A percentile compares a stretch with the other conserved stretches of the same genome.
phyloP scores from a whole-genome alignment of 2,329 filamentous ascomycete species.

The Talaromyces verruculosus region DNA sequence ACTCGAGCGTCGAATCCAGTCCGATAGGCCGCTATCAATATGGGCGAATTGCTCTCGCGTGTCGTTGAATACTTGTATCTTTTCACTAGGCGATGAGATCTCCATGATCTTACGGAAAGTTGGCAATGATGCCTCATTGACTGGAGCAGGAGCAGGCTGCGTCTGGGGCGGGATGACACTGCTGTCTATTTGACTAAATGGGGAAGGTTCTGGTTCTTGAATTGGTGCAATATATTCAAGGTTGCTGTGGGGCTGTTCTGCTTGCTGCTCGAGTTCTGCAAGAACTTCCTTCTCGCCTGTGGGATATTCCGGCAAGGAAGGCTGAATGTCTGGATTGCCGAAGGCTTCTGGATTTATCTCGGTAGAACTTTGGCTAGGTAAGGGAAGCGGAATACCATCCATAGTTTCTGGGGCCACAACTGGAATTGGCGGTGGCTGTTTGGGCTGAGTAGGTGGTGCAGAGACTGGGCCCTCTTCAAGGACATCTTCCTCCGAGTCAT shows the following conservation, averaged over 20 bases:
- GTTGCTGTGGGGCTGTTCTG: conserved; percentile 19
- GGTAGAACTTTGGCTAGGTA: background rate
- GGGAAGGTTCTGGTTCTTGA: conserved; percentile 15
- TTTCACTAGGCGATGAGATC: conserved; percentile 63
- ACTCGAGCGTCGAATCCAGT: conserved; percentile 56
- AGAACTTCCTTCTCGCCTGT: conserved; percentile 3
- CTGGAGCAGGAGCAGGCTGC: conserved; percentile 14
- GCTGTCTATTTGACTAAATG: conserved; percentile 12
- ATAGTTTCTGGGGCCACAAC: conserved; percentile 1
- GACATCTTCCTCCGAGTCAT: conserved; percentile 23
- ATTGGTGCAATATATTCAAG: conserved; percentile 17
- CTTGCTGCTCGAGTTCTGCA: conserved; percentile 4
- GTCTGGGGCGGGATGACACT: background rate
- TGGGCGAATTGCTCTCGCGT: conserved; percentile 68
- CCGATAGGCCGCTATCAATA: conserved; percentile 71
- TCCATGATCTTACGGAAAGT: conserved; percentile 76
- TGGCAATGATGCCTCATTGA: conserved; percentile 47
- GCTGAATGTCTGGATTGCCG: background rate
- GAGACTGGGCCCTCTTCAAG: conserved; percentile 13
- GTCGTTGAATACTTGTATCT: conserved; percentile 71
- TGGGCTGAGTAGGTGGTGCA: background rate
- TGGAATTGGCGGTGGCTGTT: conserved; percentile 11
- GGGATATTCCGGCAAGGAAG: background rate
- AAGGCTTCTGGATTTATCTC: background rate
- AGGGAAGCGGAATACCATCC: background rate